Conservation (phyloP, 345 rosid species). For the Gossypium rotundifolium region DNA sequence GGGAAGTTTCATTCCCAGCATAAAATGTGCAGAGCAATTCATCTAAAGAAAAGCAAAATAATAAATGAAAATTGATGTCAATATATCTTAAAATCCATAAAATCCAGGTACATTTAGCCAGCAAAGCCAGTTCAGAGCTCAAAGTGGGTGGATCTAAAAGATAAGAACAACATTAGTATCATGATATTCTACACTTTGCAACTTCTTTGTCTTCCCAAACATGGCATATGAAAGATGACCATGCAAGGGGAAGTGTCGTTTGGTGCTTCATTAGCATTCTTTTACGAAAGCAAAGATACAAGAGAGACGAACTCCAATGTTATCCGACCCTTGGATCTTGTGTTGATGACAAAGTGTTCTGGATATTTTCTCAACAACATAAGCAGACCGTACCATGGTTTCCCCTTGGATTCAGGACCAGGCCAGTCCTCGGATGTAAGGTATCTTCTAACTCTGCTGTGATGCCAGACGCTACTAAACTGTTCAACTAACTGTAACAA, state of each 20-base stretch:
- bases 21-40: neutral
- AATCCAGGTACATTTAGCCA: neutral
- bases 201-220: neutral
- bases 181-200: neutral
- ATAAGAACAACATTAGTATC: neutral
- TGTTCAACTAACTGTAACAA: slow-evolving; percentile 63
- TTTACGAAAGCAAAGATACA: slow-evolving; percentile 70
- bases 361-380: slow-evolving; percentile 85
- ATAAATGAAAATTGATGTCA: neutral
- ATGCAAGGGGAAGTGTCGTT: neutral
- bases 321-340: slow-evolving; percentile 73
- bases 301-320: slow-evolving; percentile 85
- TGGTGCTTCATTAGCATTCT: neutral
- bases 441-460: slow-evolving; percentile 75
- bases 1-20: neutral
- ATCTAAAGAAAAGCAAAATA: neutral
- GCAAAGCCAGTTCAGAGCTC: neutral
- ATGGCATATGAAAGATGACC: neutral
- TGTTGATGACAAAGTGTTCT: slow-evolving; percentile 93
- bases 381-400: slow-evolving; percentile 90
- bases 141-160: neutral
- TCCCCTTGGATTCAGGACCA: slow-evolving; percentile 71
- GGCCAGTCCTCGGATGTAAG: slow-evolving; percentile 74
- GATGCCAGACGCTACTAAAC: slow-evolving; percentile 80
- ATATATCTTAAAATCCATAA: slow-evolving; percentile 1